Evolutionary conservation across 208 protist genomes (phyloP).

Genomic region (Vickermania ingenoplastis): DNA sequence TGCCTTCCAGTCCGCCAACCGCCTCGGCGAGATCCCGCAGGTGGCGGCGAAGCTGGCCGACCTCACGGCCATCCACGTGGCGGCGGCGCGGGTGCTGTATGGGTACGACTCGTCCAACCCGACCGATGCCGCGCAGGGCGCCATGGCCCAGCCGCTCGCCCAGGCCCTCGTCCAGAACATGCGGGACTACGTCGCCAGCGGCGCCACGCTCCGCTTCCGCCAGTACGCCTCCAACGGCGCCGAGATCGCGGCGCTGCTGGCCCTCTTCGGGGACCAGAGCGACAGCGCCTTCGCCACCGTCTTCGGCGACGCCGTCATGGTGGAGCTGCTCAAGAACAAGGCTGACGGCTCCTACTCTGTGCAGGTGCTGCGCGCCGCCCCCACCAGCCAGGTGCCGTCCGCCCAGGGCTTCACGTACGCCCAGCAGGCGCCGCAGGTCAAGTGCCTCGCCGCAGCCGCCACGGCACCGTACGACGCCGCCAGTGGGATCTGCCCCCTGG

Average conservation of each 20-base stretch:
- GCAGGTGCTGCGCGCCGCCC: conserved; percentile 42
- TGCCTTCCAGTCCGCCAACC: conserved; percentile 19
- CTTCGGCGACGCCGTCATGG: conserved; percentile 39
- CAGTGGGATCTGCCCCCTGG: conserved; percentile 28
- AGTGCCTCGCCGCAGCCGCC: conserved; percentile 30
- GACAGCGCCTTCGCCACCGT: conserved; percentile 32
- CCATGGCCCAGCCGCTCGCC: conserved; percentile 20
- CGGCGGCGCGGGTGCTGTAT: conserved; percentile 16
- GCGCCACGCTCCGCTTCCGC: conserved; percentile 24
- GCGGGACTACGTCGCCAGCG: not conserved
- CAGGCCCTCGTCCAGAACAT: conserved; percentile 21
- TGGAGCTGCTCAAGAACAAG: conserved; percentile 47
- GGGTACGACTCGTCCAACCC: conserved; percentile 17
- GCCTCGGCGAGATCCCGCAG: conserved; percentile 13
- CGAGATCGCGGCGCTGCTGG: conserved; percentile 20
- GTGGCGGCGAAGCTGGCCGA: conserved; percentile 12
- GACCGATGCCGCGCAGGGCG: conserved; percentile 17
- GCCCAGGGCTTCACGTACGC: conserved; percentile 31
- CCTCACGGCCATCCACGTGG: conserved; percentile 7
- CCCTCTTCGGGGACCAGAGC: conserved; percentile 30
- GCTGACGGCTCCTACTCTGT: conserved; percentile 17
- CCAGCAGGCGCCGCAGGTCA: conserved; percentile 12
- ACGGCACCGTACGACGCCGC: conserved; percentile 23
- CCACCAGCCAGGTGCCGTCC: conserved; percentile 22
- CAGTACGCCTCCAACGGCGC: conserved; percentile 54